A percentile compares a stretch with the other conserved stretches of the same genome.
Evolutionary conservation across 257 asterid genomes (phyloP).

Genomic region (Knoxia roxburghii): DNA sequence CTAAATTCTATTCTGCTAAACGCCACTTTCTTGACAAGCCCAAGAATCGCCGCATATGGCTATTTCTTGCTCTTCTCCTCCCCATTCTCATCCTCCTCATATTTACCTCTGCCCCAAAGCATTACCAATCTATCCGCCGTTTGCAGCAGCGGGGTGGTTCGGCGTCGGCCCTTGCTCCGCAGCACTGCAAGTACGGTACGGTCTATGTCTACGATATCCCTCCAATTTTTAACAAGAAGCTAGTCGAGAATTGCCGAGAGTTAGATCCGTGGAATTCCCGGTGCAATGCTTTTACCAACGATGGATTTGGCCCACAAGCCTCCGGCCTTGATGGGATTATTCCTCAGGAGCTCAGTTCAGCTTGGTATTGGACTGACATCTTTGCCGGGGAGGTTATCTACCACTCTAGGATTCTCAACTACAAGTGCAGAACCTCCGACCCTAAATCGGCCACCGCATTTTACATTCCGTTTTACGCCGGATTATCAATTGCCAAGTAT

Average conservation of each 20-base stretch:
- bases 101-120: constrained; percentile 11
- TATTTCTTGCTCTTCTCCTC: constrained; percentile 6
- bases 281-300: constrained; percentile 55
- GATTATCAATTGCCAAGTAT: constrained; percentile 68
- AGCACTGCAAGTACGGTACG: constrained; percentile 58
- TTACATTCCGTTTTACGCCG: constrained; percentile 81
- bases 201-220: constrained; percentile 69
- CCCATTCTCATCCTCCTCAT: constrained; percentile 8
- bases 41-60: constrained; percentile 6
- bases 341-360: constrained; percentile 41
- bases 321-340: constrained; percentile 24
- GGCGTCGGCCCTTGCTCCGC: background rate
- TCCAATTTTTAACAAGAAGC: constrained; percentile 39
- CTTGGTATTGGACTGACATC: constrained; percentile 75
- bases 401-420: constrained; percentile 53
- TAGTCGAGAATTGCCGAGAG: constrained; percentile 45
- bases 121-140: constrained; percentile 17
- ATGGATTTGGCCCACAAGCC: constrained; percentile 65
- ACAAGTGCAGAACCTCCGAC: constrained; percentile 49
- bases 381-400: constrained; percentile 54
- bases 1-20: background rate
- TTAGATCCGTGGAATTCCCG: constrained; percentile 71
- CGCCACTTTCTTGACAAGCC: constrained; percentile 12
- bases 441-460: constrained; percentile 69
- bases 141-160: background rate